Evolutionary conservation across 1,284 basidiomycete species (phyloP), one percentile per base, ranked within the genome.

Genomic region (Malassezia caprae): DNA sequence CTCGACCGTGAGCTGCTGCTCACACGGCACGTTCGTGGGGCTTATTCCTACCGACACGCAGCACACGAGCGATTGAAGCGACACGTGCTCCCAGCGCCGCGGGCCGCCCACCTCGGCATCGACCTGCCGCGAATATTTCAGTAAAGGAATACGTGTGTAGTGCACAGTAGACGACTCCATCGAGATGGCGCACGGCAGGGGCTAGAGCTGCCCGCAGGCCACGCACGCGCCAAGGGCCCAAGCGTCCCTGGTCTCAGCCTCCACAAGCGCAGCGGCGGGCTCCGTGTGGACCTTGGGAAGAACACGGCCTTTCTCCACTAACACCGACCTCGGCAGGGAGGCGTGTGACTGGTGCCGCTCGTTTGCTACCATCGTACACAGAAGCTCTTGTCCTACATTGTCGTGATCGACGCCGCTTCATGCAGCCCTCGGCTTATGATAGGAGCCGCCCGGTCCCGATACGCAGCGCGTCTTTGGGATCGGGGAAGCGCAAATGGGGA

Each of bases 71-170:
- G 50, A 37, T 27, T 57, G 55, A 3, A 57, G n/a, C 11, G 50
- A 47, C 3, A 57, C 26, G 34, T 57, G 55, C 19, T 51, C 49
- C 55, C 55, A 57, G n/a, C 23, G 19, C 30, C 37, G 37, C n/a
- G 5, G 37, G 15, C 5, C 19, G 4, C 37, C 37, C 6, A 19
- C 10, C 7, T 21, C 37, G 4, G 21, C 37, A 15, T 39, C 19
- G 17, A 39, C 37, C 37, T 39, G 37, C 4, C 37, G 37, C 19
- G 37, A 39, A 8, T 39, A 39, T 12, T 39, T 39, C 3, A 39
- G 37, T 21, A 39, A 10, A 3, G n/a, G 37, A 15, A 39, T 39
- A 21, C 37, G 37, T 39, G 37, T 39, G 19, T 19, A 39, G 8
- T 39, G 37, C 17, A 39, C 8, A 2, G 19, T 39, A 2, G 19